Conservation (phyloP, 805 yeast species). For the Saturnispora mendoncae region DNA sequence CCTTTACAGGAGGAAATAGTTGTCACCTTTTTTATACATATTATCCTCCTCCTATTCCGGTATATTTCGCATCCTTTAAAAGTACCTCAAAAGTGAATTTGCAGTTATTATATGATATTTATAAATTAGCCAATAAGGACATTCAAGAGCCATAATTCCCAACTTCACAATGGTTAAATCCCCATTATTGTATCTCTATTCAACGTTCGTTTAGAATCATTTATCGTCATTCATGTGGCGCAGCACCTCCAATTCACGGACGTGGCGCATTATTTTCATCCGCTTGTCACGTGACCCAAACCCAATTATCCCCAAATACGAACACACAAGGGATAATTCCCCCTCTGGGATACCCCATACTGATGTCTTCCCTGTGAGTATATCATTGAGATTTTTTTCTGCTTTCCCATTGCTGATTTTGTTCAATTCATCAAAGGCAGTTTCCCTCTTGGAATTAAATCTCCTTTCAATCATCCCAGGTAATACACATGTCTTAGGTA, state of each 20-base stretch:
- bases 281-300: constrained; percentile 9
- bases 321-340: neutral
- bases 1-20: neutral
- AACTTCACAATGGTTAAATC: too few relatives aligned
- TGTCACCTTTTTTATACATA: neutral
- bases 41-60: constrained; percentile 2
- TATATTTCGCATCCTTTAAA: neutral
- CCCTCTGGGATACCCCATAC: constrained; percentile 1
- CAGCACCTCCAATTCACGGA: constrained; percentile 6
- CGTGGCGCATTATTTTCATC: constrained; percentile 9
- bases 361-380: neutral
- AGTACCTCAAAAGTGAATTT: neutral
- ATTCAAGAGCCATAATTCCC: too few relatives aligned
- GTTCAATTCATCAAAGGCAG: constrained; percentile 2
- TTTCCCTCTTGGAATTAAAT: neutral
- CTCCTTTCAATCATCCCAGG: constrained; percentile 27
- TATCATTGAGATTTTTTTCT: neutral
- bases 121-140: too few relatives aligned
- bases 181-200: neutral
- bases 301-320: neutral
- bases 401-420: neutral
- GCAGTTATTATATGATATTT: too few relatives aligned
- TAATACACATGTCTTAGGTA: constrained; percentile 55
- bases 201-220: neutral
- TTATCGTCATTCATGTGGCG: constrained; percentile 7